Evolutionary conservation across 441 rosid genomes (phyloP), one percentile per base, ranked within the genome.

Genomic region (Pelargonium australe): DNA sequence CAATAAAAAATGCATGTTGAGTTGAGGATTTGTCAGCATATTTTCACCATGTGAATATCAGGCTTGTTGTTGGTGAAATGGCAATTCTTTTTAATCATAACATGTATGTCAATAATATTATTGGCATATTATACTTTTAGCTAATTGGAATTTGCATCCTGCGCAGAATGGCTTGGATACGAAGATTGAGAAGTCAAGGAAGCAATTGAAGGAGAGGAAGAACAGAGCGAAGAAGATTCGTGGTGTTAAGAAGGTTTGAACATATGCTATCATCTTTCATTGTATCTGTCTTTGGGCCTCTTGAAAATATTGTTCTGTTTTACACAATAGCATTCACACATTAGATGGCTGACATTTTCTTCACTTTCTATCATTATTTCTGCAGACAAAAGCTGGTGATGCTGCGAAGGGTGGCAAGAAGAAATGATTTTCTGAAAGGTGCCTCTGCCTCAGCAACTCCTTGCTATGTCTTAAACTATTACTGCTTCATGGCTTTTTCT

Each of bases 351-450:
- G 25, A 25, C 11, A 9, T 19, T 20, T 28, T 25, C 34, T 58
- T 20, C n/a, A 20, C 34, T 58, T 8, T 19, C 63, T 1, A 58
- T 58, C 63, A 7, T 58, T 16, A 0, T 17, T 2, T 14, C 1
- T 75, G 62, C 79, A 81, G 85, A 65, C 79, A 12, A 79, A 81
- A 76, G 85, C 85, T 37, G 74, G 79, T 25, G 85, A 79, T 31
- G 84, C 80, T 53, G 80, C 73, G 17, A 79, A 76, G 67, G 71
- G 34, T 5, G 58, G 63, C 7, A 75, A 79, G 79, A 81, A 77
- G 76, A 77, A 68, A 67, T 75, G 68, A 79, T 58, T 58, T 20
- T 28, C 25, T 25, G 25, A 58, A 58, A 25, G 11, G 11, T 20
- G 23, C 63, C 28, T 58, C 28, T 20, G 23, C 63, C 28, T 58